phyloP scores from a whole-genome alignment of 176 grass and related monocot genomes.

The Cenchrus fungigraminus region DNA sequence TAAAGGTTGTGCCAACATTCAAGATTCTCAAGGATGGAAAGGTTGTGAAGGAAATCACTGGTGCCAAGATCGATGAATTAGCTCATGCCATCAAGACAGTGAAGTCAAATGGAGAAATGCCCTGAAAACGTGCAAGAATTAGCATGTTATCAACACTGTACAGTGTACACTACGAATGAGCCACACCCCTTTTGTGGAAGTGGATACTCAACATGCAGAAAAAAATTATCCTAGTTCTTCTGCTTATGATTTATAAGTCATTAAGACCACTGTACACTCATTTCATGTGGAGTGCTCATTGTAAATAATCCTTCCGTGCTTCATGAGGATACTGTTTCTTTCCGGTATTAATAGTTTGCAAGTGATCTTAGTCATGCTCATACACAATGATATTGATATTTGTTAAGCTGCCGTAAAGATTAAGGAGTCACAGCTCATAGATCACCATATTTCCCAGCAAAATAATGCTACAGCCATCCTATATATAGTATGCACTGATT shows the following conservation, averaged over 20 bases:
- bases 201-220: conserved; percentile 29
- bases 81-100: conserved; percentile 60
- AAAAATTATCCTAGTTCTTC: conserved; percentile 47
- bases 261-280: conserved; percentile 33
- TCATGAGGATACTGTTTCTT: conserved; percentile 17
- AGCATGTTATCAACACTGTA: conserved; percentile 43
- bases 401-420: conserved; percentile 14
- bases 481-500: neutral
- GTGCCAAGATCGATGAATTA: conserved; percentile 89
- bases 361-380: neutral
- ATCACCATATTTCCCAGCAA: neutral
- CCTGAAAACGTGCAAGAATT: conserved; percentile 33
- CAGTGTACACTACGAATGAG: conserved; percentile 26
- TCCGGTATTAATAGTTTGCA: conserved; percentile 30
- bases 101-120: conserved; percentile 64
- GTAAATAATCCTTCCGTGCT: conserved; percentile 41
- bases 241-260: conserved; percentile 36
- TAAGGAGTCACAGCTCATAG: neutral
- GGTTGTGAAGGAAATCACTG: conserved; percentile 87
- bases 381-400: neutral
- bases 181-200: conserved; percentile 30
- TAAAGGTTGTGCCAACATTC: conserved; percentile 91
- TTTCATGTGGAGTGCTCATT: conserved; percentile 36
- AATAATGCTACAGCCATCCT: neutral
- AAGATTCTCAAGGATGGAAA: conserved; percentile 91